Base-by-base conservation (phyloP, 495 filamentous ascomycete genomes). In the Chaetomium cochliodes region DNA sequence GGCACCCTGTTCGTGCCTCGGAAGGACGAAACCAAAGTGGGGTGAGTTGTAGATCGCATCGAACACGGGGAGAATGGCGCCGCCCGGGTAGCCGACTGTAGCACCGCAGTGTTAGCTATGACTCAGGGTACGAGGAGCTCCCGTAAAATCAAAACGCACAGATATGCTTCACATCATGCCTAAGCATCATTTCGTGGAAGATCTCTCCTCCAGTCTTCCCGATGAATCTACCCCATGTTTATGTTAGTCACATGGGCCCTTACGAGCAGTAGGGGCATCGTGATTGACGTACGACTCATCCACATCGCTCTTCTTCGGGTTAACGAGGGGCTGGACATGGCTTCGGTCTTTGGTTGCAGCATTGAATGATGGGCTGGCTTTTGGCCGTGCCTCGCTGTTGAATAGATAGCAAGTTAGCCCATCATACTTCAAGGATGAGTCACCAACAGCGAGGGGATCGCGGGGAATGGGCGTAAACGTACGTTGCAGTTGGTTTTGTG, bases 141-240 rank as follows among this genome's bases (percentile, higher is more conserved):
- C 37, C 54, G 52, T 26, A 52, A 70, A 90, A 47, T 2, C 28
- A 6, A 30, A 70, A 90, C 88, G 75, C 80, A 92, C 90, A 96
- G 71, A 97, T 82, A 77, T 96, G 90, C 80, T 97, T 93, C 33
- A 98, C 96, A 65, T 81, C 86, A 66, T 93, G 92, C 72, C 94
- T 82, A 47, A 92, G 84, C 92, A 98, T 96, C 94, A 98, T 98
- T 78, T 98, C 93, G 72, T 98, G 92, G 81, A 98, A 96, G 66
- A 98, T 98, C 74, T 97, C 88, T 72, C 94, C 94, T 75, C 96
- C 96, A 56, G 84, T 96, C 81, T 92, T 90, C 39, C 96, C 96
- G 73, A 98, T 90, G 80, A 98, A 97, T 59, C 91, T 90, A 66
- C 69, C 11, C 54, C 20, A 64, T 53, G 41, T n/a, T 3, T 18